Evolutionary conservation across 2,329 filamentous ascomycete species (phyloP).

Genomic region (Hypoxylon sp.): DNA sequence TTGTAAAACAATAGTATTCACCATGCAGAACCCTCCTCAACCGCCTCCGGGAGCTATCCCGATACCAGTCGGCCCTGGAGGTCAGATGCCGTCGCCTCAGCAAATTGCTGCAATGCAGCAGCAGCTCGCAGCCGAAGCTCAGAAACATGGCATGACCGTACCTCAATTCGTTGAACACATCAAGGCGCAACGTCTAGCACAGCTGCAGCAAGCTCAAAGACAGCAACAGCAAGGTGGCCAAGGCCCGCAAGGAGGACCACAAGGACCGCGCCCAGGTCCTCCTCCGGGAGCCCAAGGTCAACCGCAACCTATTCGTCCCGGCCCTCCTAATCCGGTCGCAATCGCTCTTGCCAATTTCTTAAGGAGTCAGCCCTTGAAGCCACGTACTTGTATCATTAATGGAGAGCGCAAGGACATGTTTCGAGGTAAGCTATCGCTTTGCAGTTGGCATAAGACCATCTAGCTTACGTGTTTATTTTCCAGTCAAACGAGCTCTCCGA

Average conservation of each 20-base stretch:
- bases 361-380: conserved; percentile 86
- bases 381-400: conserved; percentile 90
- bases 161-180: conserved; percentile 84
- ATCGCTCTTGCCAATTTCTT: conserved; percentile 92
- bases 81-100: conserved; percentile 78
- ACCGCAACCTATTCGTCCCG: conserved; percentile 78
- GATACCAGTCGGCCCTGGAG: conserved; percentile 52
- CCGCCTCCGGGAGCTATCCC: conserved; percentile 53
- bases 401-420: conserved; percentile 99
- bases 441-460: not conserved
- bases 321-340: conserved; percentile 89
- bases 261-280: conserved; percentile 55
- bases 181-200: conserved; percentile 70
- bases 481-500: conserved; percentile 96
- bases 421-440: conserved; percentile 72
- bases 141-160: conserved; percentile 86
- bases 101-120: conserved; percentile 88
- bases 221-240: conserved; percentile 60
- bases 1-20: conserved; percentile 19
- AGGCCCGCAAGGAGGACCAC: conserved; percentile 54
- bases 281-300: conserved; percentile 62
- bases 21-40: conserved; percentile 49
- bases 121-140: conserved; percentile 85
- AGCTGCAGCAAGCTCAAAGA: conserved; percentile 59
- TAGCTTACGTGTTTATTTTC: conserved; percentile 38